Evolutionary conservation across 2,329 filamentous ascomycete genomes (phyloP), one percentile per base, ranked within the genome.

Genomic region (Onygena corvina): DNA sequence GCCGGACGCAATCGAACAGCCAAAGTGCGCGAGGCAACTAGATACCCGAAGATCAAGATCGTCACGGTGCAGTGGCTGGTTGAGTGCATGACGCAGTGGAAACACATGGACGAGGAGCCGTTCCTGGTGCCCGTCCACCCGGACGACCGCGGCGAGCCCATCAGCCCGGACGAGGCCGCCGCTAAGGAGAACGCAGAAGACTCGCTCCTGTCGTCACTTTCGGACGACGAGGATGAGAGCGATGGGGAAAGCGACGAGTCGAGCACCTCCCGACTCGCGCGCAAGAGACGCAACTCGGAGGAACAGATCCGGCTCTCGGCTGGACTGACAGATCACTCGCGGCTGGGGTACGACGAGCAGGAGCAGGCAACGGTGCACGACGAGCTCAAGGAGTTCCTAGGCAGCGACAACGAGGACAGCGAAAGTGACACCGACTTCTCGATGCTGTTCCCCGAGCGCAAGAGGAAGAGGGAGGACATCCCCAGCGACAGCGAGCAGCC

Each of bases 61-160:
- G 92, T 98, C 44, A 88, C 83, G 57, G 84, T 88, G 48, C 80
- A 86, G 59, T 98, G 92, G 92, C 79, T 98, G 25, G 76, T 82
- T 27, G 84, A 89, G 57, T 93, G 83, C 49, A 79, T 96, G 54
- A 83, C 80, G 21, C 83, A 84, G 63, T 98, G 92, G 92, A 74
- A 77, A 54, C 81, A 78, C 50, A 71, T 93, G 8, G 81, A 92
- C 50, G 89, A 95, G 63, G 74, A 74, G 2, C 81, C 83, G 0
- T 94, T 90, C 60, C 71, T 84, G n/a, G 75, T 94, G 42, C 74
- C 83, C n/a, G 75, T 88, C 2, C 81, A 87, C 47, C 79, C 83
- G 0, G 77, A 81, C 14, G 83, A 87, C 57, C 73, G 77, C 11
- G 67, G 67, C 3, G 65, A 68, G 46, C 67, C 64, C 11, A 63